Evolutionary conservation across 208 protist genomes (phyloP), one percentile per base, ranked within the genome.

Genomic region (Trypanosoma conorhini): DNA sequence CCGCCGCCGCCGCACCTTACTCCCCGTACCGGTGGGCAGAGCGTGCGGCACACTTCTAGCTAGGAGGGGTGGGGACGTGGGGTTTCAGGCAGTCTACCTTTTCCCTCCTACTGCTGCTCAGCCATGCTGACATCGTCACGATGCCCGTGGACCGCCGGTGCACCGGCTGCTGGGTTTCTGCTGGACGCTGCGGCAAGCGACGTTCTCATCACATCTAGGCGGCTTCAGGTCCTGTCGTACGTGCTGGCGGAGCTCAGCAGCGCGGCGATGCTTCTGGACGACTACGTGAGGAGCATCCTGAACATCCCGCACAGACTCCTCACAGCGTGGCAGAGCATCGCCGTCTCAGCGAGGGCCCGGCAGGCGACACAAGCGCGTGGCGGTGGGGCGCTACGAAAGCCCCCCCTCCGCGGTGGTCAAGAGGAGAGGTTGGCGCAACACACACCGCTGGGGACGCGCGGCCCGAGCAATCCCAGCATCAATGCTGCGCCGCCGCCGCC

Each of bases 161-260:
- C 33, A 30, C 54, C 38, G 28, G 30, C 24, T 12, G 58, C 48
- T 22, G 33, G 68, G 9, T 44, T 67, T 9, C 48, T 31, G 10
- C n/a, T 44, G 28, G 19, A 26, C 28, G 35, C 28, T 19, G 68
- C 74, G 31, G 46, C 31, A n/a, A n/a, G 58, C 44, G 21, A 24
- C 26, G 40, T 80, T 46, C 7, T 63, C 5, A 64, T 92, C 52
- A 78, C 56, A 58, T 74, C 79, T 4, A 60, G 66, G 58, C 80
- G 85, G 26, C 66, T 93, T 54, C 87, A 93, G 62, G 61, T 87
- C 8, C 73, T 90, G 28, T 74, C 77, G 63, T 89, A 82, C 62
- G 78, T 86, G 8, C 75, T 93, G 15, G 87, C 87, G n/a, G 82
- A 93, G 67, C 38, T 90, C 15, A 88, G 85, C 74, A 87, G 87